A percentile compares a stretch with the other conserved stretches of the same genome.
Conservation (phyloP, 495 filamentous ascomycete species). For the Lophium mytilinum region DNA sequence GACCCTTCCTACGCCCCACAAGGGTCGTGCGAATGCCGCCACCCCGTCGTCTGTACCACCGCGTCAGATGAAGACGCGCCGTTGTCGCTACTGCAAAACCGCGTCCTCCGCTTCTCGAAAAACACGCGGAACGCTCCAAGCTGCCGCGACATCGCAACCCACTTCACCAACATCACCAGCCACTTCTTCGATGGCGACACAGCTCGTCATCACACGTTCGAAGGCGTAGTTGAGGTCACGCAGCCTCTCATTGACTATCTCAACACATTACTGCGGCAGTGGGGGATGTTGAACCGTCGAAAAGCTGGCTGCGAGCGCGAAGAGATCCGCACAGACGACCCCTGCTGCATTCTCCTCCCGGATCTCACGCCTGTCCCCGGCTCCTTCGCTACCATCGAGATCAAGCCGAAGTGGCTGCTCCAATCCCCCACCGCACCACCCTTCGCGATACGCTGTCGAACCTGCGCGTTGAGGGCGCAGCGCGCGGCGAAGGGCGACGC, state of each 20-base stretch:
- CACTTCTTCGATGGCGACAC: constrained; percentile 41
- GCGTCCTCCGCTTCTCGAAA: constrained; percentile 61
- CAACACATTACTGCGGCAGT: too few relatives aligned
- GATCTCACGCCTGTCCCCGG: constrained; percentile 60
- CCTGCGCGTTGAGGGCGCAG: constrained; percentile 67
- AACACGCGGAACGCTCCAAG: constrained; percentile 46
- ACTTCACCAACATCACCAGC: constrained; percentile 9
- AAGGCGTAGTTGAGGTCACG: not conserved
- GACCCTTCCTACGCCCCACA: constrained; percentile 12
- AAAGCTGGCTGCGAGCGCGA: not conserved
- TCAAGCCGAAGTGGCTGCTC: constrained; percentile 92
- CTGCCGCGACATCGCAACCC: constrained; percentile 43
- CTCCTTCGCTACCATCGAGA: constrained; percentile 46
- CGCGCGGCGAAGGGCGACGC: constrained; percentile 33
- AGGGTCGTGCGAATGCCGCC: not conserved
- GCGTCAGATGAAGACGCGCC: not conserved
- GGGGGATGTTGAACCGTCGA: not conserved
- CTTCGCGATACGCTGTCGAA: constrained; percentile 64
- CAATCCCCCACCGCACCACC: constrained; percentile 73
- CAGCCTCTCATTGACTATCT: not conserved
- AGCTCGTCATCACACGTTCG: not conserved
- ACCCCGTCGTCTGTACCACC: constrained; percentile 19
- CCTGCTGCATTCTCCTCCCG: constrained; percentile 63
- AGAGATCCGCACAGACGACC: constrained; percentile 18
- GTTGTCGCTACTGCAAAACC: not conserved